Evolutionary conservation across 2,329 filamentous ascomycete species (phyloP).

Genomic region (Claviceps sp.): DNA sequence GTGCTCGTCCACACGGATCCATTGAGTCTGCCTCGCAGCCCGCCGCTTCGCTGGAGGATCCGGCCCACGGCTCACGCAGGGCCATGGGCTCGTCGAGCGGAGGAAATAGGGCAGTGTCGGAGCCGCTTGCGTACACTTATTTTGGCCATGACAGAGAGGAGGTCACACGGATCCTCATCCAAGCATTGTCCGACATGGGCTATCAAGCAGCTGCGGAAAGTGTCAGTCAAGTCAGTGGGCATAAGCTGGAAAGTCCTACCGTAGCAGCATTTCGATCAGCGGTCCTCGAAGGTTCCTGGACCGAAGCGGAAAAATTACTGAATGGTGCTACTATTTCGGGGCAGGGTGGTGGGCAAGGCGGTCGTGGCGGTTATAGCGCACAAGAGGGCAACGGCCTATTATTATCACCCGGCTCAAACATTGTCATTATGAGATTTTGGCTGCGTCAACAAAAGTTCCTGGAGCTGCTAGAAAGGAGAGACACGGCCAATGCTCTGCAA

Average conservation of each 20-base stretch:
- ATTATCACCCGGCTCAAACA: slow-evolving; percentile 61
- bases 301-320: slow-evolving; percentile 70
- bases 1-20: slow-evolving; percentile 28
- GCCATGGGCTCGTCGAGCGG: slow-evolving; percentile 41
- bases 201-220: slow-evolving; percentile 65
- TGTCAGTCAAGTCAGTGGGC: slow-evolving; percentile 72
- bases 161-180: slow-evolving; percentile 82
- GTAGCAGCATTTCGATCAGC: slow-evolving; percentile 78
- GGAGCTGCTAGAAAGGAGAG: slow-evolving; percentile 67
- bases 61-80: slow-evolving; percentile 36
- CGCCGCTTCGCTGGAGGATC: slow-evolving; percentile 11
- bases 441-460: slow-evolving; percentile 90
- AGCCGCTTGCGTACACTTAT: slow-evolving; percentile 33
- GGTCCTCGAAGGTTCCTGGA: slow-evolving; percentile 70
- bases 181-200: slow-evolving; percentile 78
- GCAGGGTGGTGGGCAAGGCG: slow-evolving; percentile 19
- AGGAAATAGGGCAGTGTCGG: slow-evolving; percentile 11
- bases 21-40: slow-evolving; percentile 17
- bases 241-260: slow-evolving; percentile 69
- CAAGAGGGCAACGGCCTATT: slow-evolving; percentile 46
- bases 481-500: slow-evolving; percentile 59
- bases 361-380: slow-evolving; percentile 1
- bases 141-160: slow-evolving; percentile 85
- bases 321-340: slow-evolving; percentile 33
- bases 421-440: slow-evolving; percentile 71